Evolutionary conservation across 345 rosid genomes (phyloP).

Genomic region (Pugionium dolabratum): DNA sequence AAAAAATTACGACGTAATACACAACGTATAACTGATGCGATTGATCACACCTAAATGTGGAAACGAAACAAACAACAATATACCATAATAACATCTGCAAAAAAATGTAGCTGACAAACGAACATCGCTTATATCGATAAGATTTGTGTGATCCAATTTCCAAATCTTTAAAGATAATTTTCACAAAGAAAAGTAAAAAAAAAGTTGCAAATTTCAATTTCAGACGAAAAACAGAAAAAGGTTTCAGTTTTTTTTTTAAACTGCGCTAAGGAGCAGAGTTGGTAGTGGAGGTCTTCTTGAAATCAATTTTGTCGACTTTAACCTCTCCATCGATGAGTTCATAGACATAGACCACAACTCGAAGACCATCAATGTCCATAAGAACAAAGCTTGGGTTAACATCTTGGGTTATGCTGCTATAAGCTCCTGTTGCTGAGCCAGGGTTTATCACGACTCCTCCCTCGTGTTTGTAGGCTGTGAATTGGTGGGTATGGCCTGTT

Average conservation of each 20-base stretch:
- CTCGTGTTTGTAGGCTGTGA: slow-evolving; percentile 94
- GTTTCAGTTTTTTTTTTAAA: neutral
- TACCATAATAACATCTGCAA: no score
- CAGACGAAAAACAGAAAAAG: slow-evolving; percentile 15
- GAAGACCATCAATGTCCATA: slow-evolving; percentile 92
- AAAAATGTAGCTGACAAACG: no score
- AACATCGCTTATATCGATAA: no score
- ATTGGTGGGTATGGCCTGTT: slow-evolving; percentile 95
- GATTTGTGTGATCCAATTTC: slow-evolving; percentile 2
- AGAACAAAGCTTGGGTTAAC: slow-evolving; percentile 94
- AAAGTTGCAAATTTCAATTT: slow-evolving; percentile 9
- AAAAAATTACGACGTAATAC: no score
- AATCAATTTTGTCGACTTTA: slow-evolving; percentile 94
- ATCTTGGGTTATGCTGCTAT: slow-evolving; percentile 81
- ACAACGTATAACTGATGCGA: no score
- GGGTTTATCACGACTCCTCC: slow-evolving; percentile 96
- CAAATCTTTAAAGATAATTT: slow-evolving; percentile 22
- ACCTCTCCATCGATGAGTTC: slow-evolving; percentile 95
- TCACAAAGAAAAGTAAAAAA: slow-evolving; percentile 23
- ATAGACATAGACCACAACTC: slow-evolving; percentile 91
- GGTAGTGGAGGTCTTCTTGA: slow-evolving; percentile 71
- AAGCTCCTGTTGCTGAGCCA: slow-evolving; percentile 95
- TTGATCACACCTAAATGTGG: no score
- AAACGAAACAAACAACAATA: no score
- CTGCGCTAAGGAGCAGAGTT: slow-evolving; percentile 49